Evolutionary conservation across 768 basidiomycete genomes (phyloP).

Genomic region (Leccinum broughii): DNA sequence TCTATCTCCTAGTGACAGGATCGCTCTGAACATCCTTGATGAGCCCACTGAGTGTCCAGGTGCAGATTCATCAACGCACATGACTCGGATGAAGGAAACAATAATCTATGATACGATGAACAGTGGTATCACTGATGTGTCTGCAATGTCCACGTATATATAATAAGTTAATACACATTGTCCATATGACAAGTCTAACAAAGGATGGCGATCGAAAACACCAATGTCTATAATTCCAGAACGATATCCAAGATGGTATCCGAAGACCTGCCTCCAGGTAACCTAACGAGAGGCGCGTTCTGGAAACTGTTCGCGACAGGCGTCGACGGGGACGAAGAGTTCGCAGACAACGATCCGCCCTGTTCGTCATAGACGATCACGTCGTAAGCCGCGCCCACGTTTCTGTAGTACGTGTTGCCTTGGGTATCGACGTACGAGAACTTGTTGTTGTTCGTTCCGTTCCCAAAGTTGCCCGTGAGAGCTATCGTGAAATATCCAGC

Average conservation of each 20-base stretch:
- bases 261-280: slow-evolving; percentile 37
- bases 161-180: slow-evolving; percentile 1
- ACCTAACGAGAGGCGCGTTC: slow-evolving; percentile 23
- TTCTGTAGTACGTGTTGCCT: slow-evolving; percentile 63
- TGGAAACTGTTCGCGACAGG: neutral
- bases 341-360: slow-evolving; percentile 47
- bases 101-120: slow-evolving; percentile 65
- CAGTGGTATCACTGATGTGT: slow-evolving; percentile 69
- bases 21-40: neutral
- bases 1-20: slow-evolving; percentile 5
- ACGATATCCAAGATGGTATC: neutral
- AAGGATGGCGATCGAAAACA: neutral
- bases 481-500: slow-evolving; percentile 52
- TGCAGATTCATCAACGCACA: slow-evolving; percentile 48
- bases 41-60: neutral
- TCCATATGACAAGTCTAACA: slow-evolving; percentile 7
- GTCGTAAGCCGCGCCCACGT: slow-evolving; percentile 60
- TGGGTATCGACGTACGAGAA: slow-evolving; percentile 58
- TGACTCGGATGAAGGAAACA: neutral
- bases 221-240: neutral
- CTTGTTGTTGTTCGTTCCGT: slow-evolving; percentile 69
- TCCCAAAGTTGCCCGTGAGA: slow-evolving; percentile 53
- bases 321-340: slow-evolving; percentile 3
- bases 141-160: slow-evolving; percentile 12
- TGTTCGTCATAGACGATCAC: slow-evolving; percentile 61